Evolutionary conservation across 441 rosid genomes (phyloP).

Genomic region (Raphanus hybrid): DNA sequence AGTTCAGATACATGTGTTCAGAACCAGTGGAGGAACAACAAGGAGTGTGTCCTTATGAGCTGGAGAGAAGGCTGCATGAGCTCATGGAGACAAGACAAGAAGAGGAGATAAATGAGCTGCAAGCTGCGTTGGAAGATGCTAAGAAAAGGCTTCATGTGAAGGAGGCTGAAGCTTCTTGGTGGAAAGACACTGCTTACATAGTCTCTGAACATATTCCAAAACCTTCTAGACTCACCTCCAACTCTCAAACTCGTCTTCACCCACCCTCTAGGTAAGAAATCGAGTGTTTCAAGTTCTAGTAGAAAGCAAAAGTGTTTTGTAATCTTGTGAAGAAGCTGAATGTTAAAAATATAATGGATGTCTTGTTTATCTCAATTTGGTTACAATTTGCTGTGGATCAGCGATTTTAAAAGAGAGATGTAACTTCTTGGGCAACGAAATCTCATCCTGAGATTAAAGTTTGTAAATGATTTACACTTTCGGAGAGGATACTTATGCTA

Average conservation of each 20-base stretch:
- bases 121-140: constrained; percentile 55
- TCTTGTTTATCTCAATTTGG: background rate
- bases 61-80: constrained; percentile 48
- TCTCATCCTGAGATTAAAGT: background rate
- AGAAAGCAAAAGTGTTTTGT: background rate
- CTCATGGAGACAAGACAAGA: too few relatives aligned
- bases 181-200: constrained; percentile 75
- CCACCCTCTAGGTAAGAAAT: constrained; percentile 41
- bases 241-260: constrained; percentile 24
- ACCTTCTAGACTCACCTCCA: constrained; percentile 37
- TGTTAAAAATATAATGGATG: background rate
- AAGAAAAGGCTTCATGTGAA: constrained; percentile 57
- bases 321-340: constrained; percentile 19
- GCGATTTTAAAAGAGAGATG: background rate
- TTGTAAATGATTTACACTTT: background rate
- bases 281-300: background rate
- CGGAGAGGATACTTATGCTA: background rate
- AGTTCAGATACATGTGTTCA: background rate
- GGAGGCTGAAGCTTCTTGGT: constrained; percentile 75
- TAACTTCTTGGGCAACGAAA: background rate
- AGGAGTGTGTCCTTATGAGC: constrained; percentile 61
- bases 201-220: constrained; percentile 56
- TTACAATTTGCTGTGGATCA: background rate
- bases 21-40: constrained; percentile 32
- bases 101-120: constrained; percentile 59